These are phyloP conservation scores for Chalara sp. DNA, from an alignment of 2,329 filamentous ascomycete genomes.

Conservation along the genomic window DNA sequence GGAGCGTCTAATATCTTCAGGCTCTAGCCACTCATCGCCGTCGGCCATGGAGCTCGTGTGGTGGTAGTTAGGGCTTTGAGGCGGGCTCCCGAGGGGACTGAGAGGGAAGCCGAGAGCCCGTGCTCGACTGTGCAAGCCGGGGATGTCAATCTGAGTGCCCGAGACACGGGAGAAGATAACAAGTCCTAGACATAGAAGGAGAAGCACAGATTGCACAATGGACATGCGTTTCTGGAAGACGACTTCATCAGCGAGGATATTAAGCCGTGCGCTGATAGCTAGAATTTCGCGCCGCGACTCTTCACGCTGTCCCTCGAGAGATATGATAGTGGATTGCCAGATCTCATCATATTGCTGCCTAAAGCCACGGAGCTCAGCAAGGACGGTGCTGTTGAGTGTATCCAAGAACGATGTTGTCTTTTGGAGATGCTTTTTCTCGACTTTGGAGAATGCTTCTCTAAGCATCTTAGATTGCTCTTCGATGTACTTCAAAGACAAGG, in stretches of 20 bases:
- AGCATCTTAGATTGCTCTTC: slow-evolving; percentile 91
- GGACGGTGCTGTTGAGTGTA: slow-evolving; percentile 79
- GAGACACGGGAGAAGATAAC: slow-evolving; percentile 69
- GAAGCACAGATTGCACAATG: slow-evolving; percentile 81
- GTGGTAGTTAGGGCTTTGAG: slow-evolving; percentile 16
- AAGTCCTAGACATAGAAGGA: slow-evolving; percentile 79
- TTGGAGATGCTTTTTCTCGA: slow-evolving; percentile 80
- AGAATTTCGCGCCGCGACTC: slow-evolving; percentile 77
- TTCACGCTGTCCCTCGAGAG: slow-evolving; percentile 82
- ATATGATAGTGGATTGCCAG: slow-evolving; percentile 91
- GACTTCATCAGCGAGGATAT: slow-evolving; percentile 88
- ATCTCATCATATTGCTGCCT: slow-evolving; percentile 89
- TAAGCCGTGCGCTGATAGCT: slow-evolving; percentile 73
- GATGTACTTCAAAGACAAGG: slow-evolving; percentile 89
- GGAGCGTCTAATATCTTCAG: slow-evolving; percentile 10
- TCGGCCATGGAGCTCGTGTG: slow-evolving; percentile 5
- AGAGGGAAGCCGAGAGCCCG: slow-evolving; percentile 10
- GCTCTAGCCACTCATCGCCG: slow-evolving; percentile 9
- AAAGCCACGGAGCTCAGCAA: slow-evolving; percentile 71
- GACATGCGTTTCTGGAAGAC: slow-evolving; percentile 84
- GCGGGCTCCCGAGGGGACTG: slow-evolving; percentile 19
- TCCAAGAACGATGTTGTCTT: slow-evolving; percentile 79
- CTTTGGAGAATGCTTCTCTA: slow-evolving; percentile 76
- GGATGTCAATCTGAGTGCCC: slow-evolving; percentile 23
- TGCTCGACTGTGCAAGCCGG: slow-evolving; percentile 14